phyloP scores from a whole-genome alignment of 805 yeast genomes.

The Yarrowia hollandica region DNA sequence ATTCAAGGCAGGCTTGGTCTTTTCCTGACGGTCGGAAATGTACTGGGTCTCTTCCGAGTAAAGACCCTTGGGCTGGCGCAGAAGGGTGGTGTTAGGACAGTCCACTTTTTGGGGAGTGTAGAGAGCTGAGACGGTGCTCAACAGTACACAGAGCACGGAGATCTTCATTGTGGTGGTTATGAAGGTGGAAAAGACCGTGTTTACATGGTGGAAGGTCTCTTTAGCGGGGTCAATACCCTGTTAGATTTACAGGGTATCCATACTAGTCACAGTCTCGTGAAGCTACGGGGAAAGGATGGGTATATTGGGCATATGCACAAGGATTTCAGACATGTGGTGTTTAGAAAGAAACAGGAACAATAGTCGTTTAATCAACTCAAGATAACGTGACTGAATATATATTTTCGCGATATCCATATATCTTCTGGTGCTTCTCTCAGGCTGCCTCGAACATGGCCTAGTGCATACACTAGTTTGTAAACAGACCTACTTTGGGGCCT shows the following conservation, averaged over 20 bases:
- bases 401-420: too few relatives aligned
- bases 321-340: too few relatives aligned
- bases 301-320: too few relatives aligned
- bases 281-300: too few relatives aligned
- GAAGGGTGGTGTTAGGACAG: neutral
- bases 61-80: neutral
- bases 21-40: neutral
- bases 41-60: neutral
- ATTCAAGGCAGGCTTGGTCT: neutral
- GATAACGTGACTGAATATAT: too few relatives aligned
- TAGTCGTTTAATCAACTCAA: too few relatives aligned
- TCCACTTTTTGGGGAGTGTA: neutral
- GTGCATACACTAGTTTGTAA: neutral
- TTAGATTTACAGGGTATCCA: neutral
- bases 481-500: constrained; percentile 7
- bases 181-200: too few relatives aligned
- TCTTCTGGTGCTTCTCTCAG: too few relatives aligned
- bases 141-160: neutral
- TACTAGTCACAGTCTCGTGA: too few relatives aligned
- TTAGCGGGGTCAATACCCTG: neutral
- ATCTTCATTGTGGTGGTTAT: neutral
- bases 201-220: neutral
- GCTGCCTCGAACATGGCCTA: too few relatives aligned
- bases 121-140: neutral
- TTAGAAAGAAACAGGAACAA: too few relatives aligned